Evolutionary conservation across 495 filamentous ascomycete genomes (phyloP).

Genomic region (Trypethelium eluteriae): DNA sequence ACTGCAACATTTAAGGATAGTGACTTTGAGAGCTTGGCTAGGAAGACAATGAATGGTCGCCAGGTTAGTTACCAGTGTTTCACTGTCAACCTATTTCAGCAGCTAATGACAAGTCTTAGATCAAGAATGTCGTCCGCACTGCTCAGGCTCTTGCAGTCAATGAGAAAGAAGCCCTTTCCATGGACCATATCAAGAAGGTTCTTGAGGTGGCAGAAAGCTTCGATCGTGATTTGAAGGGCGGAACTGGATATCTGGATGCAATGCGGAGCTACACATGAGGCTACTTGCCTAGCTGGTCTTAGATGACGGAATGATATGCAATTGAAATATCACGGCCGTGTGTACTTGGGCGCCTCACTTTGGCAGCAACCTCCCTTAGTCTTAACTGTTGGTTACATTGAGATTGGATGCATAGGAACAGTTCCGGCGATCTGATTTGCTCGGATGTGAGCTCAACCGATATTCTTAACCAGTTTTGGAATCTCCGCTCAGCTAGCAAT

Average conservation of each 20-base stretch:
- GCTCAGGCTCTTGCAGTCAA: conserved; percentile 80
- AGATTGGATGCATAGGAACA: not conserved
- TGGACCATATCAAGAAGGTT: conserved; percentile 76
- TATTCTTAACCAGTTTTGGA: not conserved
- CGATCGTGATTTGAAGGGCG: conserved; percentile 66
- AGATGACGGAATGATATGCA: not conserved
- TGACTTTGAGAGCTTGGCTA: conserved; percentile 59
- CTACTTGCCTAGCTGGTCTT: not conserved
- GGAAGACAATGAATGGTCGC: conserved; percentile 75
- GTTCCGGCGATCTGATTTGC: not conserved
- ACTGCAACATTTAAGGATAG: conserved; percentile 57
- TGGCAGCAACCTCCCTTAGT: too few species aligned
- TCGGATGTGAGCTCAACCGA: too few species aligned
- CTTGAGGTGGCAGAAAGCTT: conserved; percentile 77
- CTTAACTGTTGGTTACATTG: too few species aligned
- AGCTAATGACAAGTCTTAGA: conserved; percentile 41
- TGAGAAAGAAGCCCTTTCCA: conserved; percentile 58
- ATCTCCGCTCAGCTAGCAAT: not conserved
- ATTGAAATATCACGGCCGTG: not conserved
- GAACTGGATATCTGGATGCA: conserved; percentile 54
- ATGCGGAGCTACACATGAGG: conserved; percentile 43
- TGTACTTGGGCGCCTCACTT: not conserved
- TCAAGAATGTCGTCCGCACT: conserved; percentile 86
- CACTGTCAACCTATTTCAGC: conserved; percentile 20
- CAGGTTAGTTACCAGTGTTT: conserved; percentile 47